Conservation (phyloP, 148 eudicot genomes). For the Nepenthes gracilis region DNA sequence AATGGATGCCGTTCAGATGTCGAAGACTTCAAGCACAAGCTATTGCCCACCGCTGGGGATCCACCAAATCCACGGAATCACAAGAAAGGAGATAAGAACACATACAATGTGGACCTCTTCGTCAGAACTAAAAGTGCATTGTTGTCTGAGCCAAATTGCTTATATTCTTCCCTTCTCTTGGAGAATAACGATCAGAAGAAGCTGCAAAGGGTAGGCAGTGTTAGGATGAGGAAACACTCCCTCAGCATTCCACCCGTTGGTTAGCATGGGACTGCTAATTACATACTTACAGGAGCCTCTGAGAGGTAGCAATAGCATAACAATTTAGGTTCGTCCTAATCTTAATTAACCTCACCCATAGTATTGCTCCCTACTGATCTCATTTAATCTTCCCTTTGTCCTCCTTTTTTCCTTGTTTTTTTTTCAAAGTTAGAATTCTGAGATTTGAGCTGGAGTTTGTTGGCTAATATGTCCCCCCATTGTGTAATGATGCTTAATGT, state of each 20-base stretch:
- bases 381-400: too few relatives aligned
- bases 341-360: too few relatives aligned
- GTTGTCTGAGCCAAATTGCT: slow-evolving; percentile 16
- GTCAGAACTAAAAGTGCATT: slow-evolving; percentile 40
- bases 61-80: slow-evolving; percentile 14
- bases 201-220: slow-evolving; percentile 12
- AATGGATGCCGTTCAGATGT: slow-evolving; percentile 43
- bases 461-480: too few relatives aligned
- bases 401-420: too few relatives aligned
- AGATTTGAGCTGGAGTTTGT: too few relatives aligned
- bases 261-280: slow-evolving; percentile 22
- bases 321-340: background rate
- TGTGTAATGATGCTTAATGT: too few relatives aligned
- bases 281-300: slow-evolving; percentile 6
- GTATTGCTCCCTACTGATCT: too few relatives aligned
- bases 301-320: slow-evolving; percentile 5
- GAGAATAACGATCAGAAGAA: slow-evolving; percentile 33
- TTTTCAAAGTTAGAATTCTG: too few relatives aligned
- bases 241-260: slow-evolving; percentile 51
- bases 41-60: slow-evolving; percentile 8
- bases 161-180: slow-evolving; percentile 13
- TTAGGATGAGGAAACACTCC: slow-evolving; percentile 51
- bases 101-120: slow-evolving; percentile 33
- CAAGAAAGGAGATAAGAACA: slow-evolving; percentile 23
- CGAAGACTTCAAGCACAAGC: slow-evolving; percentile 19